Conservation (phyloP, 768 basidiomycete species). For the Jaapia argillacea region DNA sequence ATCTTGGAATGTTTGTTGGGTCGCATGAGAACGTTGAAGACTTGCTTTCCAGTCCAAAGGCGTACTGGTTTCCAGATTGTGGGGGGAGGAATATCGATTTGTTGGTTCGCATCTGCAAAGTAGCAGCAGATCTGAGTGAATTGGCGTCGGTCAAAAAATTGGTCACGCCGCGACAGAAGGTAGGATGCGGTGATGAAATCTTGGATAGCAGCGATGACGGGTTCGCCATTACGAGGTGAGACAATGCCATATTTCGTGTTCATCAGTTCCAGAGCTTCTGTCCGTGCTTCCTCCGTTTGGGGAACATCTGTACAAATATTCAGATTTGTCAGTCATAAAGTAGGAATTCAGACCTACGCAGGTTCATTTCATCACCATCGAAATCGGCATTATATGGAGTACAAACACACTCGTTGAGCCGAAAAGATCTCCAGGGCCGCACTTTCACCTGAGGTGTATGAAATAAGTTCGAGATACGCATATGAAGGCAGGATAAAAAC, state of each 20-base stretch:
- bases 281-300: slow-evolving; percentile 96
- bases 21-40: slow-evolving; percentile 96
- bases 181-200: slow-evolving; percentile 99
- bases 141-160: slow-evolving; percentile 86
- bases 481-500: slow-evolving; percentile 9
- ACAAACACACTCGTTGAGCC: slow-evolving; percentile 98
- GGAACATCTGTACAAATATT: slow-evolving; percentile 65
- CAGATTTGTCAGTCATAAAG: slow-evolving; percentile 3
- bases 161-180: slow-evolving; percentile 87
- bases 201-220: slow-evolving; percentile 98
- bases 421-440: slow-evolving; percentile 94
- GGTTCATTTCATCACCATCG: slow-evolving; percentile 99
- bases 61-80: slow-evolving; percentile 87
- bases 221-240: slow-evolving; percentile 96
- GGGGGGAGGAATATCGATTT: slow-evolving; percentile 94
- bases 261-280: slow-evolving; percentile 96
- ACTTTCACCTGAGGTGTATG: slow-evolving; percentile 74
- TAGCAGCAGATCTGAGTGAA: slow-evolving; percentile 97
- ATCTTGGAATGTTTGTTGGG: slow-evolving; percentile 80
- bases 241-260: slow-evolving; percentile 94
- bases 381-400: slow-evolving; percentile 99
- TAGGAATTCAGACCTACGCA: slow-evolving; percentile 50
- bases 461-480: neutral
- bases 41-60: slow-evolving; percentile 97
- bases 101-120: slow-evolving; percentile 80